Base-by-base conservation (phyloP, 2,329 filamentous ascomycete species). In the Pseudocercospora pini-densiflorae region DNA sequence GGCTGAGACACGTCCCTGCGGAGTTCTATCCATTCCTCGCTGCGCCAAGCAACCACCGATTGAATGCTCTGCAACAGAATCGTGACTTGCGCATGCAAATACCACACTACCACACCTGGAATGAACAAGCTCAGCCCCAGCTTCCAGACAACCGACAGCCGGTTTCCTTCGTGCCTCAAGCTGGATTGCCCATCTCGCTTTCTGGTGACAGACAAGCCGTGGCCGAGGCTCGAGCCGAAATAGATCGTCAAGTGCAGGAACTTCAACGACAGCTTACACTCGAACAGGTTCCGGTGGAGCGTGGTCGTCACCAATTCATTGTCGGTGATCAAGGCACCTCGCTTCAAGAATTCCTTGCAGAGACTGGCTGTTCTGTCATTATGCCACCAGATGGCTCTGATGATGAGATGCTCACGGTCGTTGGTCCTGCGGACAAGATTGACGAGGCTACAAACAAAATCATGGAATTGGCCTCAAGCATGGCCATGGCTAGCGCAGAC, bases 21-120 rank as follows among this genome's bases (percentile, higher is more conserved):
- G 93, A 97, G 77, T 96, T 95, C 80, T 99, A 95, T 81, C 94
- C 94, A 61, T 99, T 99, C 83, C 90, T 99, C 78, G 90, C 93
- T 24, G 93, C 93, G 58, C 88, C 90, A 9, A 87, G 91, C 77
- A 92, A 93, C 77, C 83, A 86, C 55, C 83, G 88, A 59, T 81
- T 92, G 63, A 85, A 87, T 70, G 86, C 86, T 43, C 84, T 97
- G 61, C 91, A 94, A 79, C 82, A 89, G 67, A 87, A 87, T 68
- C 90, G 90, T 68, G 92, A 92, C 68, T 85, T 97, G 40, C 90
- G 92, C 77, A 86, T 99, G 69, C 88, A 92, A 64, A 90, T 99
- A 55, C 95, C 95, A 51, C 86, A 91, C 60, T 92, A 96, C 79
- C 88, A 92, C 77, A 90, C 87, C 12, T 94, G 90, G 87, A 87